A percentile compares a stretch with the other conserved stretches of the same genome.
phyloP scores from a whole-genome alignment of 148 eudicot genomes.

The Silene uniflora region DNA sequence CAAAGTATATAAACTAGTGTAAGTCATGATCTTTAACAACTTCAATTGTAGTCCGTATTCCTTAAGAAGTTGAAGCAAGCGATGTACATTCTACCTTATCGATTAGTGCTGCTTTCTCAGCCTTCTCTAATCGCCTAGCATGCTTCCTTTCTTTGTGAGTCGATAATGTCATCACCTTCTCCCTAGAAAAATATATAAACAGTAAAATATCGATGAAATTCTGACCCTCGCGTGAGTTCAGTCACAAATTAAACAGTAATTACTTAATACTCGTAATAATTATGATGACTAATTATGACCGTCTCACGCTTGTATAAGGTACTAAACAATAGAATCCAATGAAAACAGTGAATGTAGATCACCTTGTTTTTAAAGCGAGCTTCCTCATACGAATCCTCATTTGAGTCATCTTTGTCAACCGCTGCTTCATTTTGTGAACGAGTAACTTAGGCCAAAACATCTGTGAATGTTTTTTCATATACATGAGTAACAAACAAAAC shows the following conservation, averaged over 20 bases:
- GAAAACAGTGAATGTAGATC: no score
- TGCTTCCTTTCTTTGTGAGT: conserved; percentile 67
- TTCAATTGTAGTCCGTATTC: not conserved
- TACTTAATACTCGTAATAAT: no score
- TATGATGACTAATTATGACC: no score
- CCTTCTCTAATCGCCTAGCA: conserved; percentile 70
- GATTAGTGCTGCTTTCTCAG: conserved; percentile 72
- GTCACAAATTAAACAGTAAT: no score
- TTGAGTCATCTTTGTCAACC: conserved; percentile 94
- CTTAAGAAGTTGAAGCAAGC: not conserved
- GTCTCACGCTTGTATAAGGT: no score
- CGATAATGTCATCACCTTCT: conserved; percentile 76
- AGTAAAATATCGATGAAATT: not conserved
- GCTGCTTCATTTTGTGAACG: conserved; percentile 86
- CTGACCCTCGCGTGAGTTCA: no score
- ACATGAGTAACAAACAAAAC: not conserved
- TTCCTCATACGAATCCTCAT: conserved; percentile 96
- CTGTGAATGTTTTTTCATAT: conserved; percentile 31
- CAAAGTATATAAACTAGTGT: not conserved
- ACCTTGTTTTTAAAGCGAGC: conserved; percentile 91
- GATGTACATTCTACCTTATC: conserved; percentile 44
- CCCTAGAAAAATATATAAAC: conserved; percentile 40
- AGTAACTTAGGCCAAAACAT: conserved; percentile 92
- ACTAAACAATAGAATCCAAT: not conserved
- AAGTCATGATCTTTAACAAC: not conserved